Percentiles rank a stretch among this genome's conserved stretches.
Evolutionary conservation across 164 flowering plant genomes (phyloP).

Genomic region (Euptelea pleiosperma): DNA sequence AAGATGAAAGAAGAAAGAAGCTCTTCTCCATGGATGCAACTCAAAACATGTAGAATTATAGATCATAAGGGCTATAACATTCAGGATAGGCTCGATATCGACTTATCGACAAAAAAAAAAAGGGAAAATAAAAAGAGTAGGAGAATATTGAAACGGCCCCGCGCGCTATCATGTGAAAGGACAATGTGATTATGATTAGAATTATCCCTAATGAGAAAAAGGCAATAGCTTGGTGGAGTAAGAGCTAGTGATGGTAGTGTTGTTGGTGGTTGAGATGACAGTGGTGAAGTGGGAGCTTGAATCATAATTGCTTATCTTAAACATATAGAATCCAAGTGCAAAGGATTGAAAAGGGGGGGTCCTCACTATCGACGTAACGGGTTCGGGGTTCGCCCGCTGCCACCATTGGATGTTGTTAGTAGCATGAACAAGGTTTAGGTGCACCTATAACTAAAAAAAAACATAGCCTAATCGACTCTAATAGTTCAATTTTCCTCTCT

Average conservation of each 20-base stretch:
- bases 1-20: no score
- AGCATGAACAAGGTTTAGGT: no score
- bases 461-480: no score
- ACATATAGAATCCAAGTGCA: not conserved
- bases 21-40: no score
- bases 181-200: conserved; percentile 9
- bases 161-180: conserved; percentile 13
- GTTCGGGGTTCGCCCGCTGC: no score
- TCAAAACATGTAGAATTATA: no score
- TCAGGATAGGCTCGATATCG: no score
- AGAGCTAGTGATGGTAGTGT: conserved; percentile 20
- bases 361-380: conserved; percentile 6
- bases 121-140: conserved; percentile 6
- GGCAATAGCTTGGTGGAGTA: conserved; percentile 13
- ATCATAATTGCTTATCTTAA: conserved; percentile 16
- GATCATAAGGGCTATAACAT: no score
- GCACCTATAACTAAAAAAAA: no score
- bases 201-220: conserved; percentile 10
- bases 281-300: conserved; percentile 23
- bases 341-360: not conserved
- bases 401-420: no score
- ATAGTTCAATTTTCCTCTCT: no score
- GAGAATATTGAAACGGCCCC: conserved; percentile 6
- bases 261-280: conserved; percentile 5
- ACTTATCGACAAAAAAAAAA: conserved; percentile 13